These are phyloP conservation scores for Lanmaoa pseudosensibilis DNA, from an alignment of 768 basidiomycete species.

Conservation along the genomic window DNA sequence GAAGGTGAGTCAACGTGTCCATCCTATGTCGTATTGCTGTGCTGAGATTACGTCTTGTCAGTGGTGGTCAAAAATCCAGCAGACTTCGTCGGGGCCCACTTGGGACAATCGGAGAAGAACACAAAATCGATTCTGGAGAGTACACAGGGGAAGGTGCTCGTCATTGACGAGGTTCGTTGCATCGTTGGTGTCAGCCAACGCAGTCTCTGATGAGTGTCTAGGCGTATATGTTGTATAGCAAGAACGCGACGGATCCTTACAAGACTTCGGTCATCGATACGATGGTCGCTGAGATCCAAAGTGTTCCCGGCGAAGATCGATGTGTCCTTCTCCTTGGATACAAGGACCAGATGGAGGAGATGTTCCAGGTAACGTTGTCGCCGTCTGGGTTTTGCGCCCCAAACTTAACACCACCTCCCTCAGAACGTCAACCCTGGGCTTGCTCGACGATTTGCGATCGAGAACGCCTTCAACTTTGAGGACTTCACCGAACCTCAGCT, in stretches of 20 bases:
- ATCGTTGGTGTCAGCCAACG: not conserved
- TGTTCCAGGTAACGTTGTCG: slow-evolving; percentile 60
- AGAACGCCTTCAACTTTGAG: slow-evolving; percentile 66
- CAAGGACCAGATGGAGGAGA: slow-evolving; percentile 63
- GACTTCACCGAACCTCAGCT: slow-evolving; percentile 61
- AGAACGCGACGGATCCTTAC: slow-evolving; percentile 44
- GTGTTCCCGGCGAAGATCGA: slow-evolving; percentile 66
- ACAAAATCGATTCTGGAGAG: slow-evolving; percentile 64
- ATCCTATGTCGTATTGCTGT: not conserved
- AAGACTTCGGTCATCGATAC: slow-evolving; percentile 75
- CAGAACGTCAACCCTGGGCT: slow-evolving; percentile 75
- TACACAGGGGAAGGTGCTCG: slow-evolving; percentile 63
- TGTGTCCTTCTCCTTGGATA: slow-evolving; percentile 69
- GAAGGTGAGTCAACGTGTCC: slow-evolving; percentile 49
- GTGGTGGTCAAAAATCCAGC: slow-evolving; percentile 69
- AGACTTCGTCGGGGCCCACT: slow-evolving; percentile 58
- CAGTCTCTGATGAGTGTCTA: slow-evolving; percentile 22
- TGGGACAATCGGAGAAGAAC: slow-evolving; percentile 63
- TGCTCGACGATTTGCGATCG: slow-evolving; percentile 64
- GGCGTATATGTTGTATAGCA: slow-evolving; percentile 70
- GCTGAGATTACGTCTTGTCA: slow-evolving; percentile 21
- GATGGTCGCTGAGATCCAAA: slow-evolving; percentile 73
- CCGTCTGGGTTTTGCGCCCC: not conserved
- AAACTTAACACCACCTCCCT: not conserved
- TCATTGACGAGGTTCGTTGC: slow-evolving; percentile 63